Base-by-base conservation (phyloP, 176 grass and related monocot genomes). In the Leersia perrieri region DNA sequence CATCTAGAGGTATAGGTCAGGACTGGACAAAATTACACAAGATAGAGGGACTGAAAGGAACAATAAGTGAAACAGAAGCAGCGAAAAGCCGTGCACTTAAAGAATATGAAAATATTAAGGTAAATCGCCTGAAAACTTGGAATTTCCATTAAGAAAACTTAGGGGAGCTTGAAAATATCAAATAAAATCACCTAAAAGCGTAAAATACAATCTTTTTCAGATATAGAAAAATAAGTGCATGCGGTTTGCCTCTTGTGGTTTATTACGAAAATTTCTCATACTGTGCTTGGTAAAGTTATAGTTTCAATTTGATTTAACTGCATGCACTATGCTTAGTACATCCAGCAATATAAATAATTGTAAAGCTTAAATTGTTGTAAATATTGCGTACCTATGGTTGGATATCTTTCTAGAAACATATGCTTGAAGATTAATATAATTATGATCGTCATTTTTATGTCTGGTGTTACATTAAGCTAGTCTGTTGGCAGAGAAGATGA, bases 51-150 rank as follows among this genome's bases (percentile, higher is more conserved):
- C 74, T 98, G 77, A 94, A 90, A 83, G 88, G 93, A 89, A 93
- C 80, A 80, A 94, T 98, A 87, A 92, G 82, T 73, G 31, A 74
- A 73, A 81, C 71, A 3, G 95, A 94, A 92, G 90, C 81, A 85
- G 90, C 84, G 12, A 94, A 98, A 92, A 87, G 67, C 34, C 74
- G 81, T 9, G 90, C 92, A 64, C 38, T 98, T 84, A 89, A 66
- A 88, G 90, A 93, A 70, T 98, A 98, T 75, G 95, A 98, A 55
- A 73, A 6, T 58, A 94, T 98, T 76, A 98, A 94, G 95, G 95
- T 98, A 89, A 88, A 66, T 18, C 25, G 3, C 32, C 65, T 68
- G 69, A n/a, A 32, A 76, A 2, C 27, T 42, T 75, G 6, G 8
- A 28, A 53, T 76, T 88, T 71, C 13, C 8, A n/a, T 76, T 36